Conservation (phyloP, 345 rosid species). For the Gossypium anomalum region DNA sequence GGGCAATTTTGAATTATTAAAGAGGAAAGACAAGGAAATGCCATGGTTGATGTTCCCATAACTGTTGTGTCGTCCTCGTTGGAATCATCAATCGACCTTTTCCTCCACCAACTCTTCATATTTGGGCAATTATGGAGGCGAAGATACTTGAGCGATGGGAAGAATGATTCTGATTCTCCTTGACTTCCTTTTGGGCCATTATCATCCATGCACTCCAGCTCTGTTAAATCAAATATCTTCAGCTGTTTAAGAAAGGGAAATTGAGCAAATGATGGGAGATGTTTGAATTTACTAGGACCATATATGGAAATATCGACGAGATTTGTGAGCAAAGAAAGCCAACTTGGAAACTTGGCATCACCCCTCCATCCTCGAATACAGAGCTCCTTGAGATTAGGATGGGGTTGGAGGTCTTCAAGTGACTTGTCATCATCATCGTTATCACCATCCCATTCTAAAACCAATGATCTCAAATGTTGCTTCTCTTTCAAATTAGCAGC, state of each 20-base stretch:
- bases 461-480: too few relatives aligned
- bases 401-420: slow-evolving; percentile 6
- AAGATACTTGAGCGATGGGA: not conserved
- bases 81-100: not conserved
- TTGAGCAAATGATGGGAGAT: not conserved
- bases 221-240: not conserved
- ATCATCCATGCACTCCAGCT: not conserved
- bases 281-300: not conserved
- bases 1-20: too few relatives aligned
- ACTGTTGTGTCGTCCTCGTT: too few relatives aligned
- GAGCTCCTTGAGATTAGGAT: not conserved
- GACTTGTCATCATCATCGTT: not conserved
- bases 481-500: too few relatives aligned
- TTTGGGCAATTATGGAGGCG: too few relatives aligned
- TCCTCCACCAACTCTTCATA: too few relatives aligned
- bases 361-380: not conserved
- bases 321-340: not conserved
- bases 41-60: too few relatives aligned
- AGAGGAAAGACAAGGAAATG: too few relatives aligned
- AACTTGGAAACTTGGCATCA: not conserved
- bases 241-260: not conserved
- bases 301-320: too few relatives aligned
- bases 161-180: not conserved
- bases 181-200: too few relatives aligned
- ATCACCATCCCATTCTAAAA: not conserved